Evolutionary conservation across 2,329 filamentous ascomycete genomes (phyloP), one percentile per base, ranked within the genome.

Genomic region (Diplocarpon rosae): DNA sequence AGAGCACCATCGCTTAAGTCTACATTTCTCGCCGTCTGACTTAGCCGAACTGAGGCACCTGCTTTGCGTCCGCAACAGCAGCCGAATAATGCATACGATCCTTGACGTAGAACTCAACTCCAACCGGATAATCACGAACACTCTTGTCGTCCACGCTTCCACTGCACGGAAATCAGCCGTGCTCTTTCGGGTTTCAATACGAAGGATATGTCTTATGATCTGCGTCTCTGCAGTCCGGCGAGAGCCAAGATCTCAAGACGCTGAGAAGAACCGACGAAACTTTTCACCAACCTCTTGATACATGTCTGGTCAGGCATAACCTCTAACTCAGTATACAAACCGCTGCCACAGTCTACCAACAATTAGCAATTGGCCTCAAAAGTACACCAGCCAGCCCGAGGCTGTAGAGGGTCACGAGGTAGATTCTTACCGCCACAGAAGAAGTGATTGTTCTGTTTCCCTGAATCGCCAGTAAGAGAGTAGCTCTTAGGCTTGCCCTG

Each of bases 401-500:
- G 20, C 20, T 7, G 20, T 7, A 7, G 20, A 24, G 7, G 20
- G 7, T 24, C 20, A 24, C 20, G 20, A 7, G 20, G 20, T 3
- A 7, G 20, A 24, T 24, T 7, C 36, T 15, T 28, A 44, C 33
- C 38, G 13, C 59, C 50, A 55, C 73, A 76, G 64, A 76, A 76
- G 61, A 66, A 74, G 54, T 75, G 72, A 51, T 68, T 69, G 60
- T 76, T 76, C 48, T 67, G 62, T 55, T 75, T 76, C 27, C 73
- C 73, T 0, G 68, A 71, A 30, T 57, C 65, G 3, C 72, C 73
- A 0, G 55, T 62, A 13, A 61, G 58, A 48, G 75, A 70, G 55
- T 66, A 76, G 27, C 63, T 53, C 49, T 68, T 71, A 12, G 70
- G 68, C 4, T 60, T 62, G 29, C 72, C 69, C 54, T 72, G 69